Conservation (phyloP, 202 grass and related monocot species). For the Eragrostis tef region DNA sequence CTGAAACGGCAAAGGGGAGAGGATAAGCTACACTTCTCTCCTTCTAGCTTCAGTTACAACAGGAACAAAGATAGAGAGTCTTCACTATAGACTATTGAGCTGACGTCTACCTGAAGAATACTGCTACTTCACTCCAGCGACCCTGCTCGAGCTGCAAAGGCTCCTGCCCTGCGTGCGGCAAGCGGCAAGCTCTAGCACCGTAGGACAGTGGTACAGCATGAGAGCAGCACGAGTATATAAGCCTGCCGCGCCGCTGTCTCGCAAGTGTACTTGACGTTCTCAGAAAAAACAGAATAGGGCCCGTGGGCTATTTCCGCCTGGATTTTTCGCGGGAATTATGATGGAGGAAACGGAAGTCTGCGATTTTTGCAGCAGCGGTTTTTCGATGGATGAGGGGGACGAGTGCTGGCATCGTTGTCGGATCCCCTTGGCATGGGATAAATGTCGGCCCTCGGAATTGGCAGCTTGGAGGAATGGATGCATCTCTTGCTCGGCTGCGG, state of each 20-base stretch:
- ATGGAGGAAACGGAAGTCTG: not conserved
- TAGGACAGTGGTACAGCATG: not conserved
- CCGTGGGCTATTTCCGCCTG: constrained; percentile 40
- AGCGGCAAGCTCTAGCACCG: constrained; percentile 22
- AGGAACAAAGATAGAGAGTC: not conserved
- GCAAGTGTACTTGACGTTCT: constrained; percentile 11
- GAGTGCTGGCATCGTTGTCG: constrained; percentile 49
- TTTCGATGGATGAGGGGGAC: constrained; percentile 32
- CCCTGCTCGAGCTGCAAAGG: not conserved
- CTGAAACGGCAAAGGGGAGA: constrained; percentile 21
- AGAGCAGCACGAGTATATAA: not conserved
- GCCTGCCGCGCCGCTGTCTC: constrained; percentile 11
- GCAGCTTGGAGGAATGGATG: constrained; percentile 27
- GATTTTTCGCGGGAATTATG: constrained; percentile 39
- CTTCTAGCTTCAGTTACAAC: constrained; percentile 6
- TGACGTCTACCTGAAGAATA: constrained; percentile 31
- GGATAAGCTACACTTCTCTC: not conserved
- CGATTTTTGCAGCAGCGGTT: constrained; percentile 38
- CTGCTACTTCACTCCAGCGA: not conserved
- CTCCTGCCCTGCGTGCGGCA: not conserved
- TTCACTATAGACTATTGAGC: constrained; percentile 11
- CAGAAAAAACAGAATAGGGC: constrained; percentile 24
- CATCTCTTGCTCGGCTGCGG: constrained; percentile 4
- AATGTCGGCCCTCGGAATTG: constrained; percentile 53
- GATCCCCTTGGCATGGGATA: constrained; percentile 50